Conservation (phyloP, 768 basidiomycete genomes). For the Infundibulicybe gibba region DNA sequence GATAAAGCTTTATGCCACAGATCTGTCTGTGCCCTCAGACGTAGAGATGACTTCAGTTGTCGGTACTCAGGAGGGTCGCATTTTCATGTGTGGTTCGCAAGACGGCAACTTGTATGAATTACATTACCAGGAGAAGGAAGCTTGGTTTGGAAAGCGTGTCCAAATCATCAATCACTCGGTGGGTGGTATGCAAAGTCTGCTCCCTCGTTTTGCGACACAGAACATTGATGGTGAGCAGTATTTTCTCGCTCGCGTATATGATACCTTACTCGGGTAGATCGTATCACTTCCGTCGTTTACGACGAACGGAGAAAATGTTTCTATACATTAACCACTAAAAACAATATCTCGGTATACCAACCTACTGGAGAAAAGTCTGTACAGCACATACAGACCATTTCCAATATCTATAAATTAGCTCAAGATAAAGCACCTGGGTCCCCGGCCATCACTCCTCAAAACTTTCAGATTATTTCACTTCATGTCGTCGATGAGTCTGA, state of each 20-base stretch:
- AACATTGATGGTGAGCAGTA: slow-evolving; percentile 57
- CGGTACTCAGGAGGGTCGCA: slow-evolving; percentile 78
- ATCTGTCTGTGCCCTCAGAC: slow-evolving; percentile 74
- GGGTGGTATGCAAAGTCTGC: slow-evolving; percentile 70
- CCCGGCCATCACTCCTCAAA: slow-evolving; percentile 64
- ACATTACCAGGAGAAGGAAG: slow-evolving; percentile 85
- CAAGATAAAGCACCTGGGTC: slow-evolving; percentile 81
- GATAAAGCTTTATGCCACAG: slow-evolving; percentile 87
- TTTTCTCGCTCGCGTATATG: slow-evolving; percentile 2
- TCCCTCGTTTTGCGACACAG: slow-evolving; percentile 69
- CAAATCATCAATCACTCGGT: slow-evolving; percentile 87
- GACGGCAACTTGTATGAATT: slow-evolving; percentile 92
- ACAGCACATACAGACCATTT: slow-evolving; percentile 71
- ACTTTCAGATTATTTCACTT: slow-evolving; percentile 66
- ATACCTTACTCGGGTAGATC: slow-evolving; percentile 44
- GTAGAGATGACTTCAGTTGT: slow-evolving; percentile 84
- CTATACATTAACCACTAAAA: slow-evolving; percentile 71
- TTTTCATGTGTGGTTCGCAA: slow-evolving; percentile 85
- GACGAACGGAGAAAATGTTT: slow-evolving; percentile 70
- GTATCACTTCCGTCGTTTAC: slow-evolving; percentile 62
- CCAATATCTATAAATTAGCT: slow-evolving; percentile 69
- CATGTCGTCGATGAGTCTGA: slow-evolving; percentile 67
- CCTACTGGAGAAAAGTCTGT: slow-evolving; percentile 61
- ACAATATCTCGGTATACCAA: slow-evolving; percentile 63
- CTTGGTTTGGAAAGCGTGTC: slow-evolving; percentile 88